Evolutionary conservation across 768 basidiomycete species (phyloP).

Genomic region (Boletus subcaerulescens): DNA sequence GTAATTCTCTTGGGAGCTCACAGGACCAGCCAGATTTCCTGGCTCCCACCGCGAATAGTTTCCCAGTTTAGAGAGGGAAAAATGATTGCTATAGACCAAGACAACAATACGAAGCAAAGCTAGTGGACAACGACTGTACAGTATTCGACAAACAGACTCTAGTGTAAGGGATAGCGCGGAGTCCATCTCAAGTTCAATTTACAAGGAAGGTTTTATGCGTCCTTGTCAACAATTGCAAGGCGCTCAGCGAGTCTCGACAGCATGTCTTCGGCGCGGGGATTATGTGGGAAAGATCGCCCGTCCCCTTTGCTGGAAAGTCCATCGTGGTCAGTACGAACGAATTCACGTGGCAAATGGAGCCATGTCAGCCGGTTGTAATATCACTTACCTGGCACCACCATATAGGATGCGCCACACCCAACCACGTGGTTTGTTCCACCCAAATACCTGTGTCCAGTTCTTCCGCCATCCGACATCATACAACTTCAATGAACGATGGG

Average conservation of each 20-base stretch:
- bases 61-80: neutral
- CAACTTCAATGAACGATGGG: constrained; percentile 55
- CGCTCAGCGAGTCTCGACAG: constrained; percentile 62
- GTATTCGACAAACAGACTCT: constrained; percentile 1
- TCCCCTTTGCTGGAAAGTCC: constrained; percentile 51
- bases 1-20: too few relatives aligned
- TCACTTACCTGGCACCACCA: constrained; percentile 64
- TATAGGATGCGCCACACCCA: constrained; percentile 53
- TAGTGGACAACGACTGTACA: constrained; percentile 8
- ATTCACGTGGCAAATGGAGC: neutral
- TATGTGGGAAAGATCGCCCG: constrained; percentile 65
- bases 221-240: constrained; percentile 55
- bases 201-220: constrained; percentile 32
- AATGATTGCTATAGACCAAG: neutral
- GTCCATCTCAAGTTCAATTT: neutral
- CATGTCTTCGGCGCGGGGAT: constrained; percentile 63
- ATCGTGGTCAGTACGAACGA: neutral
- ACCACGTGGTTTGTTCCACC: constrained; percentile 49
- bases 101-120: constrained; percentile 7
- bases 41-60: too few relatives aligned
- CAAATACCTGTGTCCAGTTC: constrained; percentile 71
- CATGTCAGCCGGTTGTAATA: too few relatives aligned
- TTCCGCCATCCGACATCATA: constrained; percentile 74
- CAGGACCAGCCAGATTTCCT: too few relatives aligned
- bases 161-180: neutral